Base-by-base conservation (phyloP, 345 rosid genomes). In the Salix suchowensis region DNA sequence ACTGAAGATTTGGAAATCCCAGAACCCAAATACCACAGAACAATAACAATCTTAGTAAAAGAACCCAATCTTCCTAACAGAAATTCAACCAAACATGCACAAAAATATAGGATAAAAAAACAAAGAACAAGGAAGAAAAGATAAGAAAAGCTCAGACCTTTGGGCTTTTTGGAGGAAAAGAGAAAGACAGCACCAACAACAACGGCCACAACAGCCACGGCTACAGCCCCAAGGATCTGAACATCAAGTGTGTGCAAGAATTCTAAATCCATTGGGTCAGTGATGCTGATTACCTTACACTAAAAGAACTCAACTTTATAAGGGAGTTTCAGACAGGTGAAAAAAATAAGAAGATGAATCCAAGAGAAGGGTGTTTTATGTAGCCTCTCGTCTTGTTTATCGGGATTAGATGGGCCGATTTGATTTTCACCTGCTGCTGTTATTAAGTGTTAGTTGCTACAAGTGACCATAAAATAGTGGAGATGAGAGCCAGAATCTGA, bases 191-290 rank as follows among this genome's bases (percentile, higher is more conserved):
- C 93, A 58, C 90, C 96, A 13, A 87, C 74, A 65, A 42, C 84
- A 77, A 82, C 73, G 72, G 97, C 97, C 72, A 90, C 67, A 73
- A 93, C 64, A 77, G 98, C 98, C 5, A 91, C 97, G 55, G 82
- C 93, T 50, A 88, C 88, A 52, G 91, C 98, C 65, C 81, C 81
- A 42, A 93, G 89, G 81, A 93, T 82, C 88, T 95, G 92, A 75
- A 77, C 84, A 75, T 95, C 94, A 68, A 87, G 65, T 54, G 93
- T 84, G 37, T 88, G 88, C 85, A 95, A 76, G 80, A 83, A 84
- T 23, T 81, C 92, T 85, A 91, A 74, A 81, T 89, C 93, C 97
- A 90, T 85, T 64, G 65, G 52, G 52, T 40, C 16, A 13, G 52
- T 48, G 21, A 5, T 15, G 4, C 54, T 15, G 21, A 48, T 48